Evolutionary conservation across 2,329 filamentous ascomycete species (phyloP).

Genomic region (Fonsecaea monophora): DNA sequence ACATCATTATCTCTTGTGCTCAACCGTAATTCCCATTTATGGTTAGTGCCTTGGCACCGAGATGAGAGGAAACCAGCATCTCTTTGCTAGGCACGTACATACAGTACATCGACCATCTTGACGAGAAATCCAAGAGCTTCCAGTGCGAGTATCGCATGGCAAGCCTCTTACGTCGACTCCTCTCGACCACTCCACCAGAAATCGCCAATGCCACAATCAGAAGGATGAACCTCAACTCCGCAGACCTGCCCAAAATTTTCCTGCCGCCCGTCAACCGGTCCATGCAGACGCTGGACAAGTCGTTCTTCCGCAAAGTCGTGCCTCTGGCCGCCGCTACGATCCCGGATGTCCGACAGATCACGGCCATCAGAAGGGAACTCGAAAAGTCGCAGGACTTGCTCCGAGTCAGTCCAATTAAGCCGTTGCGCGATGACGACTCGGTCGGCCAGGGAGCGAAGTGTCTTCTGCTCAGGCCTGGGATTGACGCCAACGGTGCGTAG

Average conservation of each 20-base stretch:
- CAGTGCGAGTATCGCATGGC: conserved; percentile 23
- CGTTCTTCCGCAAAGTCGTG: conserved; percentile 79
- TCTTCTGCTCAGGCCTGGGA: conserved; percentile 39
- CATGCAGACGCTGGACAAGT: conserved; percentile 79
- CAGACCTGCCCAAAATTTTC: conserved; percentile 62
- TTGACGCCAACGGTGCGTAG: conserved; percentile 41
- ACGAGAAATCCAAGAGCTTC: not conserved
- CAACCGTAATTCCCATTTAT: not conserved
- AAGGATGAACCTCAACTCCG: conserved; percentile 37
- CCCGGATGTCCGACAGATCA: conserved; percentile 75
- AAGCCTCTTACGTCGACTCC: conserved; percentile 22
- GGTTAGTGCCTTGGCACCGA: not conserved
- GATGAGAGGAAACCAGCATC: not conserved
- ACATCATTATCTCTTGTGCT: not conserved
- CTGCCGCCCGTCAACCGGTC: conserved; percentile 80
- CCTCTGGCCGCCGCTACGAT: conserved; percentile 80
- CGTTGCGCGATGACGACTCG: conserved; percentile 62
- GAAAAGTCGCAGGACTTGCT: conserved; percentile 71
- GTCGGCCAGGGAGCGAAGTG: conserved; percentile 45
- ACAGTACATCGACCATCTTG: not conserved
- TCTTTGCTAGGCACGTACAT: not conserved
- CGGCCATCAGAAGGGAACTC: conserved; percentile 71
- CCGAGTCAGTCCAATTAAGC: conserved; percentile 66
- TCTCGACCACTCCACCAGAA: conserved; percentile 11
- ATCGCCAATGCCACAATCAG: conserved; percentile 6